Conservation (phyloP, 108 stramenopile genomes). For the Nitzschia sp. region DNA sequence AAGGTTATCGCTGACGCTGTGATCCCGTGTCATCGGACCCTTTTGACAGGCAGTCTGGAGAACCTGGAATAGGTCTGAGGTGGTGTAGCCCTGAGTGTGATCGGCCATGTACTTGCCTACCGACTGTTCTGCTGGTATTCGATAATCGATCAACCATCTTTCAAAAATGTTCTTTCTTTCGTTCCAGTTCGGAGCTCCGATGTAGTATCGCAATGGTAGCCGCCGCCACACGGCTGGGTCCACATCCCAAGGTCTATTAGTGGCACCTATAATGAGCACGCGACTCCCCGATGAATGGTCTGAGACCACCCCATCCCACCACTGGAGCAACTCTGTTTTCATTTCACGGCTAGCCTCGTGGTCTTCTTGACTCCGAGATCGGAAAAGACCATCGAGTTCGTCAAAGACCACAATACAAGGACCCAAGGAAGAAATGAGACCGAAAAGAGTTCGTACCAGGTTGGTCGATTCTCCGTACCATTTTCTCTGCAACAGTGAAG, state of each 20-base stretch:
- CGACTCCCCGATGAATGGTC: slow-evolving; percentile 14
- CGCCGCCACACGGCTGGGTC: slow-evolving; percentile 91
- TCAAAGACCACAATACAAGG: slow-evolving; percentile 87
- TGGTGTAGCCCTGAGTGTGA: slow-evolving; percentile 62
- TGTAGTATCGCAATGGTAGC: slow-evolving; percentile 78
- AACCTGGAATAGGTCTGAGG: slow-evolving; percentile 74
- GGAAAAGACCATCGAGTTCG: slow-evolving; percentile 94
- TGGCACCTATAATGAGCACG: slow-evolving; percentile 85
- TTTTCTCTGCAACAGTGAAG: slow-evolving; percentile 87
- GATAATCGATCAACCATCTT: slow-evolving; percentile 37
- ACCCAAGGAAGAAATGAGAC: slow-evolving; percentile 45
- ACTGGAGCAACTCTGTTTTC: slow-evolving; percentile 96
- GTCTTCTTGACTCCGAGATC: slow-evolving; percentile 57
- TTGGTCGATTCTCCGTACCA: slow-evolving; percentile 94
- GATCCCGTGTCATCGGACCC: slow-evolving; percentile 52
- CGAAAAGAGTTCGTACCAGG: slow-evolving; percentile 91
- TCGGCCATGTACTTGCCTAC: slow-evolving; percentile 39
- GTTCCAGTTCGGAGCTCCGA: slow-evolving; percentile 80
- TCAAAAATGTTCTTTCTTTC: slow-evolving; percentile 70
- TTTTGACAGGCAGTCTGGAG: slow-evolving; percentile 59
- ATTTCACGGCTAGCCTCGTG: slow-evolving; percentile 91
- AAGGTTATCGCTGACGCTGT: slow-evolving; percentile 10
- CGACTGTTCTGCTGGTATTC: slow-evolving; percentile 31
- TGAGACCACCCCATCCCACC: slow-evolving; percentile 84
- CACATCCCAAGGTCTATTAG: slow-evolving; percentile 94